These are phyloP conservation scores for Lolium multiflorum DNA, from an alignment of 176 grass and related monocot species.

Conservation along the genomic window DNA sequence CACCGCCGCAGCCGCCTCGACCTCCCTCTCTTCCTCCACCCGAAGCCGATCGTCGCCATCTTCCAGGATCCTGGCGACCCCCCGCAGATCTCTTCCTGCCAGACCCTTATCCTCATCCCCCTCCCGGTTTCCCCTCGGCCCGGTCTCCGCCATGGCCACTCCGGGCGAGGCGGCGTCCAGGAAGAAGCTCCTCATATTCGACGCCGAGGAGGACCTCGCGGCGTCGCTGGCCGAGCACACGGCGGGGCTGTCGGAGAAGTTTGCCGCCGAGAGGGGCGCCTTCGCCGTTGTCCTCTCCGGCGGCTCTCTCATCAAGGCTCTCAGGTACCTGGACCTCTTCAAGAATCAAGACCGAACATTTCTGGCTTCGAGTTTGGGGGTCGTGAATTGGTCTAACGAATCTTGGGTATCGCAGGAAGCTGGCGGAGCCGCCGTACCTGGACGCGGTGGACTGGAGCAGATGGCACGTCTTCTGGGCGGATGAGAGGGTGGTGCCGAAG, in stretches of 20 bases:
- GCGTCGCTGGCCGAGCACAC: conserved; percentile 80
- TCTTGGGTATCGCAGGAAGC: conserved; percentile 48
- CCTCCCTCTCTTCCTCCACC: background rate
- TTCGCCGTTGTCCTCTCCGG: conserved; percentile 90
- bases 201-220: conserved; percentile 66
- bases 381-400: background rate
- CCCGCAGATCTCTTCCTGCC: background rate
- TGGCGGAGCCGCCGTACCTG: conserved; percentile 57
- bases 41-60: background rate
- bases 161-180: conserved; percentile 31
- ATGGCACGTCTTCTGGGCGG: conserved; percentile 82
- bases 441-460: conserved; percentile 71
- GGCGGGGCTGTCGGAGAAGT: conserved; percentile 75
- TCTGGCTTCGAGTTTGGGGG: background rate
- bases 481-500: conserved; percentile 77
- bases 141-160: conserved; percentile 25
- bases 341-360: background rate
- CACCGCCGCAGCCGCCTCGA: conserved; percentile 20
- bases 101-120: conserved; percentile 6
- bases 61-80: background rate
- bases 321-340: conserved; percentile 44
- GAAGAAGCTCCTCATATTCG: conserved; percentile 64
- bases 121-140: background rate
- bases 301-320: conserved; percentile 69
- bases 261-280: conserved; percentile 72